Conservation (phyloP, 2,329 filamentous ascomycete genomes). For the Botrytis byssoidea region DNA sequence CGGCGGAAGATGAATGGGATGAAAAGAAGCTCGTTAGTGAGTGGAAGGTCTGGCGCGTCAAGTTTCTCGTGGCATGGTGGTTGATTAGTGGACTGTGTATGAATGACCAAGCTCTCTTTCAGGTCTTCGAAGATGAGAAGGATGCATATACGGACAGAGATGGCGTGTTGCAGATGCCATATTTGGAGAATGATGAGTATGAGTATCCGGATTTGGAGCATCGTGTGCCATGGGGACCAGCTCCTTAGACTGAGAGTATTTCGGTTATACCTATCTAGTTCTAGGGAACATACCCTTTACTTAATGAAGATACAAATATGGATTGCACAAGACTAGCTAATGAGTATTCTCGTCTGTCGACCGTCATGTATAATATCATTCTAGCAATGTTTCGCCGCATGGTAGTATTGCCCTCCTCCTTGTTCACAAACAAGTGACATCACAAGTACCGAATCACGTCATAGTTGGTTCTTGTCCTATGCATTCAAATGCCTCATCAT, state of each 20-base stretch:
- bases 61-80: background rate
- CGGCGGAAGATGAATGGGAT: background rate
- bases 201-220: background rate
- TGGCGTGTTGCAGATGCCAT: background rate
- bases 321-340: background rate
- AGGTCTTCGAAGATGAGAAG: background rate
- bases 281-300: background rate
- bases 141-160: background rate
- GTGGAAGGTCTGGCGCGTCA: slow-evolving; percentile 12
- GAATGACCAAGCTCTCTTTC: background rate
- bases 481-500: background rate
- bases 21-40: background rate
- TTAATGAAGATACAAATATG: background rate
- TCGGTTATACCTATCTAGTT: background rate
- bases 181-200: background rate
- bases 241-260: background rate
- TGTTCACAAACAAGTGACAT: background rate
- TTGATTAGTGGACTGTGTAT: background rate
- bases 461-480: background rate
- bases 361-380: background rate
- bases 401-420: background rate
- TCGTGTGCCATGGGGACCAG: background rate
- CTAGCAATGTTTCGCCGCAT: background rate
- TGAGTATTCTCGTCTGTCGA: background rate
- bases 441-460: background rate